Base-by-base conservation (phyloP, 2,329 filamentous ascomycete genomes). In the Dendryphion nanum region DNA sequence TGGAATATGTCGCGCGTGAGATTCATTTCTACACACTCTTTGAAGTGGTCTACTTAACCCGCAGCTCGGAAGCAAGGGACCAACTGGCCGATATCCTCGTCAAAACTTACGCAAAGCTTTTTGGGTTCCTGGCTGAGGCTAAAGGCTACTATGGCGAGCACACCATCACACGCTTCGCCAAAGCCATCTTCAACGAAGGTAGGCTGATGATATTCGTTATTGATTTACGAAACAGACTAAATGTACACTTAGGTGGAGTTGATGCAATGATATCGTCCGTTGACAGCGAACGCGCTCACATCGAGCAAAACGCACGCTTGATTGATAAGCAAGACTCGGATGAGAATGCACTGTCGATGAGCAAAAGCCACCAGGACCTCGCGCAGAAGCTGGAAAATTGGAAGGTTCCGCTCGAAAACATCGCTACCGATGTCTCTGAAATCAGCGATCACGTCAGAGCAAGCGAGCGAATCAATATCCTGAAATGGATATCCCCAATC, bases 21-120 rank as follows among this genome's bases (percentile, higher is more conserved):
- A 32, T 32, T 16, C 30, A 18, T 13, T 32, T 32, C n/a, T 32
- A 32, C 30, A 32, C 30, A 12, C 30, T 32, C 13, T 32, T 32
- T 16, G 30, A 32, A 18, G 17, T 12, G 6, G 30, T 32, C 8
- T 32, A 32, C 17, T 18, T 32, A 18, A 32, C 17, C 13, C 13
- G 8, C 5, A 15, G 6, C 13, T 32, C 30, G 19, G 30, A 16
- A 18, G 30, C 30, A 12, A 18, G 8, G 14, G 30, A 32, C 8
- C 14, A 17, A 32, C 30, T 32, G 15, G 30, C 30, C 17, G 16
- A n/a, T n/a, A 32, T 18, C 15, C 30, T 32, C 16, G 15, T 32
- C 13, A 8, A 32, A 18, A 32, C 30, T 18, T 32, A 32, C 15
- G n/a, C 15, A 13, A 18, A 7, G 5, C 30, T 32, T 32, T 18